Conservation (phyloP, 257 asterid genomes). For the Fraxinus anomala region DNA sequence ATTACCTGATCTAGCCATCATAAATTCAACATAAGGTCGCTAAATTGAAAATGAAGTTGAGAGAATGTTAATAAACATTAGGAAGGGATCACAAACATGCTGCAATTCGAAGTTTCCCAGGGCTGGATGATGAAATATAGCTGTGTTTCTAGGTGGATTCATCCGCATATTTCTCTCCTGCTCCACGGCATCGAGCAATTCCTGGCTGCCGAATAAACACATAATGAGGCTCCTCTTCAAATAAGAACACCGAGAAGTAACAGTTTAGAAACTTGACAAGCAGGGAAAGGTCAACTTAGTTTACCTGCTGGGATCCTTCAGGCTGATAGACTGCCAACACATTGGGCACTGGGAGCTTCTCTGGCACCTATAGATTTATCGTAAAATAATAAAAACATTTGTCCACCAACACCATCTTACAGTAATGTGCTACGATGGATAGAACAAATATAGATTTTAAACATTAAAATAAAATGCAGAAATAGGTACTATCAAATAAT, state of each 20-base stretch:
- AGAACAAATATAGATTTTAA: not conserved
- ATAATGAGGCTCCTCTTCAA: constrained; percentile 11
- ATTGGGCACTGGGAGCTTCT: constrained; percentile 94
- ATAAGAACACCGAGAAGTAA: constrained; percentile 4
- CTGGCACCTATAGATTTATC: constrained; percentile 65
- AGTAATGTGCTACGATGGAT: not conserved
- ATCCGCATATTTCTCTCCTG: constrained; percentile 74
- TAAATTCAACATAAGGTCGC: not conserved
- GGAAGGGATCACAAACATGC: constrained; percentile 57
- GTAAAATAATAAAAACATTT: not conserved
- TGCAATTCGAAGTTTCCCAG: constrained; percentile 92
- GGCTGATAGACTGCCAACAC: constrained; percentile 84
- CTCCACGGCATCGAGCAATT: constrained; percentile 90
- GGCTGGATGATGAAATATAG: constrained; percentile 93
- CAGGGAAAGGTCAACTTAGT: not conserved
- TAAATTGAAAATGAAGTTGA: not conserved
- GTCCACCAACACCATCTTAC: not conserved
- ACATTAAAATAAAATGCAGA: not conserved
- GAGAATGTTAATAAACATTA: not conserved
- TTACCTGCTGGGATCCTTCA: constrained; percentile 88
- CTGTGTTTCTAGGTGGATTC: constrained; percentile 84
- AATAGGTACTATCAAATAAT: not conserved
- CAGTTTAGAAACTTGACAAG: not conserved
- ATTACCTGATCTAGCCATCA: not conserved
- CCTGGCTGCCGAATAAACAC: constrained; percentile 67